Conservation (phyloP, 2,329 filamentous ascomycete species). For the Aspergillus sp. region DNA sequence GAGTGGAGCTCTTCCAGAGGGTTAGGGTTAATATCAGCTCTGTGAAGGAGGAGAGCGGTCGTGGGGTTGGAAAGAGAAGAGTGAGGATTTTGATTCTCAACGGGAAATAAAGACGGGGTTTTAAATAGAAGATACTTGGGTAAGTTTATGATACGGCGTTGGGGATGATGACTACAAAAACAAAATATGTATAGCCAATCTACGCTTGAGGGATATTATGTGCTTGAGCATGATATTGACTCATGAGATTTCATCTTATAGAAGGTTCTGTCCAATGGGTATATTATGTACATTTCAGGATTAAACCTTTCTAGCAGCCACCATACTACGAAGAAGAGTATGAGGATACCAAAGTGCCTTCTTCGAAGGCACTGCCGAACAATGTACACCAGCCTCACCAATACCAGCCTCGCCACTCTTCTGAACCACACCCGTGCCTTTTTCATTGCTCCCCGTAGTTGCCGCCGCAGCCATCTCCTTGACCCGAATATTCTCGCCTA, state of each 20-base stretch:
- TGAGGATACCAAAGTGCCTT: slow-evolving; percentile 33
- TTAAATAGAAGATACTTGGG: slow-evolving; percentile 3
- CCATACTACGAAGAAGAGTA: slow-evolving; percentile 36
- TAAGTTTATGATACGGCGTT: neutral
- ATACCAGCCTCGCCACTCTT: slow-evolving; percentile 20
- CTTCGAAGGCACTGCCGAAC: neutral
- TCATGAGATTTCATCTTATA: too few relatives aligned
- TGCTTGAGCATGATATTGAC: too few relatives aligned
- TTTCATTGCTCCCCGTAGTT: neutral
- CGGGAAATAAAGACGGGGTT: slow-evolving; percentile 19
- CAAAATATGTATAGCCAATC: neutral
- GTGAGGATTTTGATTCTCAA: slow-evolving; percentile 50
- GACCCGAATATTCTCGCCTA: slow-evolving; percentile 34
- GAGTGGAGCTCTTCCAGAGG: slow-evolving; percentile 87
- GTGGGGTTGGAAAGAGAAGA: slow-evolving; percentile 87
- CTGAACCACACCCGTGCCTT: neutral
- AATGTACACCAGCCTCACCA: neutral
- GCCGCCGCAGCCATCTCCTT: slow-evolving; percentile 16
- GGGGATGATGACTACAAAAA: neutral
- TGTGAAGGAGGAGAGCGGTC: slow-evolving; percentile 76
- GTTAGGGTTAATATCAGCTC: slow-evolving; percentile 87
- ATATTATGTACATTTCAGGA: neutral
- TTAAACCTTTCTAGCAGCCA: slow-evolving; percentile 35
- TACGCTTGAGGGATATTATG: neutral
- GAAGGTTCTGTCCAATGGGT: neutral